Base-by-base conservation (phyloP, 352 stramenopile species). In the Thalassiosira sp. region DNA sequence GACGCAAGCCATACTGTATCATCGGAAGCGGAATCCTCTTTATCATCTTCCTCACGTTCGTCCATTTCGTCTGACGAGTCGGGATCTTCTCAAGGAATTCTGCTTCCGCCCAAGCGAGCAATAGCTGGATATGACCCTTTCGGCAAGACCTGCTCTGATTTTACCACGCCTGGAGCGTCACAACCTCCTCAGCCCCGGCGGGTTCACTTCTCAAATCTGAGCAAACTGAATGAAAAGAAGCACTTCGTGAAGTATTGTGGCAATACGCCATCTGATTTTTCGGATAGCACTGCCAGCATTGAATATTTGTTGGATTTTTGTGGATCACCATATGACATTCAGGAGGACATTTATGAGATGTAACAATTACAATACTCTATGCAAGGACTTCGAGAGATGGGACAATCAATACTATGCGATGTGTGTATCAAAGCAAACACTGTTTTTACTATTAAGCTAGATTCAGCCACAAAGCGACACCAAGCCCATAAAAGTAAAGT, bases 71-170 rank as follows among this genome's bases (percentile, higher is more conserved):
- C 65, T 37, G 31, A 37, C 13, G 46, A 24, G 15, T 73, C 63
- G 0, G 52, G n/a, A 18, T 53, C 16, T 25, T 65, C 64, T 24
- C 43, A 20, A 60, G 66, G 66, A 3, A 76, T 76, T 40, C 46
- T 68, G 18, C 25, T 49, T 18, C 66, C 56, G 53, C 66, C 66
- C 8, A 64, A 49, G 6, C 46, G 54, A 57, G 56, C 46, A 16
- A 52, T 53, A 3, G 33, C 6, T 58, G 20, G 25, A 22, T 76
- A 76, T 28, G 66, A 76, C 62, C 66, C 66, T 16, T 76, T 76
- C 54, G 66, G 56, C 22, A 42, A 56, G 10, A 52, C n/a, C n/a
- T n/a, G 56, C 13, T 42, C 54, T 27, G 66, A 76, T 40, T 67
- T 76, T 56, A 20, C 43, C 3, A 2, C 35, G 24, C 37, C 59